Evolutionary conservation across 345 rosid species (phyloP), one percentile per base, ranked within the genome.

Genomic region (Populus alba): DNA sequence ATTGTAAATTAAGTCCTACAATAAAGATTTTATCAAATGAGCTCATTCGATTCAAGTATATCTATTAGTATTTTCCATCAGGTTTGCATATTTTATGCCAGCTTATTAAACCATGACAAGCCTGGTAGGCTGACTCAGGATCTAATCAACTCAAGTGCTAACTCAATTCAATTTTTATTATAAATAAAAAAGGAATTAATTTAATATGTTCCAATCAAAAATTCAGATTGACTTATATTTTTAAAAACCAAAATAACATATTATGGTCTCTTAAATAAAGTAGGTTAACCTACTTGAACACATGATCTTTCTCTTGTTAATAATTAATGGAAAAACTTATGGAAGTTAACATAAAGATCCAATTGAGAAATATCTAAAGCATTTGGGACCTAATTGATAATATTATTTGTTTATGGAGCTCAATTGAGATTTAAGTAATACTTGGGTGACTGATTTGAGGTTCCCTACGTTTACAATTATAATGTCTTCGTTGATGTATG

Each of bases 181-280:
- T 10, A 43, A 10, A 41, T 41, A 0, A 43, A 3, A 43, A 2
- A 0, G 0, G 3, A 41, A 2, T 41, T 41, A 1, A 41, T 1
- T 10, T 41, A 0, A 0, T 11, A 12, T 0, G 0, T 33, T 33
- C 0, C 5, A 4, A 33, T 33, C 0, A 33, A 33, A 33, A 33
- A 33, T 5, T 4, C 5, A 4, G 5, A 0, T 33, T 33, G 0
- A 33, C 35, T 33, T 33, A 3, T 0, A 33, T 33, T 33, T 7
- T 38, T 41, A 2, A 2, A 10, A 41, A 9, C 0, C 0, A 41
- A 31, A 41, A 41, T 10, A 10, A 41, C 0, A 9, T 10, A 41
- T 10, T 10, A 2, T 41, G 15, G 10, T 10, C 6, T 41, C 12
- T 0, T 8, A 8, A 41, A 41, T 10, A 41, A 33, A 33, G 5